Evolutionary conservation across 371 early-diverging fungal genomes (phyloP).

Genomic region (Syncephalis plumigaleata): DNA sequence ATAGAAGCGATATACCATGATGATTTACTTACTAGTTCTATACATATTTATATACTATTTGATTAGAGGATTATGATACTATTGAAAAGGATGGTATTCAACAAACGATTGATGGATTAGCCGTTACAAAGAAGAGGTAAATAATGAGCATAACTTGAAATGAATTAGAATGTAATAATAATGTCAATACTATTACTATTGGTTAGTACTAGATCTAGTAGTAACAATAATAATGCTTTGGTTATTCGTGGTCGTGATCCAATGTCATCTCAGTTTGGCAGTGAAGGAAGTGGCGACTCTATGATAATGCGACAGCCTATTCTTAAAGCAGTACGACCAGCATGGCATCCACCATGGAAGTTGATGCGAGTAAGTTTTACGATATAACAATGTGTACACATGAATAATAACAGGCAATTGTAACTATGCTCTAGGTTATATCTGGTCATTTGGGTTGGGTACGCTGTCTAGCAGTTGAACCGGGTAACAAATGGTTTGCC

Average conservation of each 20-base stretch:
- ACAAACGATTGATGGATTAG: conserved; percentile 2
- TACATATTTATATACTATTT: neutral
- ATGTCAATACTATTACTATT: neutral
- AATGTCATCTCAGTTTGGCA: neutral
- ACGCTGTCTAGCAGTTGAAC: conserved; percentile 79
- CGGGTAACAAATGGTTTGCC: conserved; percentile 93
- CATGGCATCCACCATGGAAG: conserved; percentile 99
- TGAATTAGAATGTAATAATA: neutral
- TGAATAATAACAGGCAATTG: neutral
- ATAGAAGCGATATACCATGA: neutral
- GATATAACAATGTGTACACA: neutral
- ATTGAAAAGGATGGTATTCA: conserved; percentile 2
- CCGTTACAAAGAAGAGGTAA: conserved; percentile 3
- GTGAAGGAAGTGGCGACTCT: conserved; percentile 24
- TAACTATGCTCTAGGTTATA: conserved; percentile 32
- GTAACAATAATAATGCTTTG: neutral
- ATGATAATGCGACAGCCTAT: conserved; percentile 33
- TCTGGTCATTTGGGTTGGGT: conserved; percentile 97
- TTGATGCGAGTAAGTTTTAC: conserved; percentile 57
- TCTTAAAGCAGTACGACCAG: conserved; percentile 39
- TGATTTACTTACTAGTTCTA: neutral
- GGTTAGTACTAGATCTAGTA: conserved; percentile 1
- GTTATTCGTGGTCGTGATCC: conserved; percentile 1
- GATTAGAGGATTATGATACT: neutral
- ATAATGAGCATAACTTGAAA: neutral